A percentile compares a stretch with the other conserved stretches of the same genome.
Conservation (phyloP, 805 yeast species). For the Wickerhamomyces alni region DNA sequence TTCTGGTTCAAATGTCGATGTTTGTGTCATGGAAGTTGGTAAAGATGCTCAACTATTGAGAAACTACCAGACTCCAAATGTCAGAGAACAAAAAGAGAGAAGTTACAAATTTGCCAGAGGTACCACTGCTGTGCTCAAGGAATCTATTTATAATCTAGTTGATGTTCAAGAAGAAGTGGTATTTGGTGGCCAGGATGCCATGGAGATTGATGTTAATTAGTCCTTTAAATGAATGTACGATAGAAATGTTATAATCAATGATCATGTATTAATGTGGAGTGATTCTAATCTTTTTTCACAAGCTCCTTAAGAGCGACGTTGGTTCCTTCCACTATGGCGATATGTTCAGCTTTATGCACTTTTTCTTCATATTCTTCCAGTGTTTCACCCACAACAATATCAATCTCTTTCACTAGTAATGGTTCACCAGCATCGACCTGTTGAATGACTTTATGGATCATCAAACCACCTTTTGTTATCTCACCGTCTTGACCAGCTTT, state of each 20-base stretch:
- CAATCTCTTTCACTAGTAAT: constrained; percentile 72
- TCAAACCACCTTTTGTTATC: constrained; percentile 76
- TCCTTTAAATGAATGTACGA: not conserved
- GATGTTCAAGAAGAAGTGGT: constrained; percentile 63
- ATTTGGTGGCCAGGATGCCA: constrained; percentile 34
- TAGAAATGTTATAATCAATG: not conserved
- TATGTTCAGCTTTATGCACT: constrained; percentile 81
- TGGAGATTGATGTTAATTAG: constrained; percentile 42
- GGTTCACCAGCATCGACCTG: constrained; percentile 96
- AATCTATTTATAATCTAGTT: constrained; percentile 57
- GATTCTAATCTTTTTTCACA: constrained; percentile 1
- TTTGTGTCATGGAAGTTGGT: constrained; percentile 94
- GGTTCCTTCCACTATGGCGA: constrained; percentile 92
- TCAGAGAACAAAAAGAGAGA: constrained; percentile 73
- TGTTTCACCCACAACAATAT: constrained; percentile 63
- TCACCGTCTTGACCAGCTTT: constrained; percentile 86
- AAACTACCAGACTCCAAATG: constrained; percentile 88
- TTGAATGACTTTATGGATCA: constrained; percentile 95
- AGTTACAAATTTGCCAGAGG: constrained; percentile 87
- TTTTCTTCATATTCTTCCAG: constrained; percentile 70
- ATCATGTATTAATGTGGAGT: not conserved
- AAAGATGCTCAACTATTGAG: constrained; percentile 81
- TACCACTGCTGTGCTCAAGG: constrained; percentile 81
- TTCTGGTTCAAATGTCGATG: constrained; percentile 96
- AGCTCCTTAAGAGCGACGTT: constrained; percentile 42